Conservation (phyloP, 768 basidiomycete genomes). For the Auricularia heimuer region DNA sequence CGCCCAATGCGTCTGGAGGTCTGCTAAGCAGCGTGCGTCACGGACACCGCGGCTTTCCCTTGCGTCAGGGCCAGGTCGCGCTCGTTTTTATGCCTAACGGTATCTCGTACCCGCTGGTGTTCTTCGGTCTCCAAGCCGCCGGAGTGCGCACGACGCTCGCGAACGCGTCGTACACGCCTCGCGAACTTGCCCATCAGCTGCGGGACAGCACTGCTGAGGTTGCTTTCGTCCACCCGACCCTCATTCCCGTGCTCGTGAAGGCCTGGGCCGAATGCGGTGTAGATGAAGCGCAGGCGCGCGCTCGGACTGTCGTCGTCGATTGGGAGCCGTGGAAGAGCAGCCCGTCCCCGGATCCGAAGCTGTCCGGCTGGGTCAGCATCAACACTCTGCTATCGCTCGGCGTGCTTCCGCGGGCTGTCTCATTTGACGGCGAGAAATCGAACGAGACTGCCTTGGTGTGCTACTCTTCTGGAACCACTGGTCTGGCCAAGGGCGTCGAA, state of each 20-base stretch:
- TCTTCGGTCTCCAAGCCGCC: slow-evolving; percentile 45
- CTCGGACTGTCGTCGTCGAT: slow-evolving; percentile 47
- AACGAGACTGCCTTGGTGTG: slow-evolving; percentile 57
- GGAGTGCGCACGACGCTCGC: slow-evolving; percentile 62
- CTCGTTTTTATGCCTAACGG: slow-evolving; percentile 65
- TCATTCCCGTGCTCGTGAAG: slow-evolving; percentile 42
- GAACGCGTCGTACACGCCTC: slow-evolving; percentile 58
- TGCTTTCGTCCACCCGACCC: slow-evolving; percentile 53
- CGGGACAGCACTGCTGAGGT: slow-evolving; percentile 52
- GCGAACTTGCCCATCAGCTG: slow-evolving; percentile 66
- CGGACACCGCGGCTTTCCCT: slow-evolving; percentile 13
- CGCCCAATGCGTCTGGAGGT: neutral
- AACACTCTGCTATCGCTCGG: slow-evolving; percentile 45
- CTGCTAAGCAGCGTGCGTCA: slow-evolving; percentile 28
- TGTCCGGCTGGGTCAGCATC: slow-evolving; percentile 28
- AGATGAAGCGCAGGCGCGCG: slow-evolving; percentile 34
- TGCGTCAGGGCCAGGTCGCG: slow-evolving; percentile 44
- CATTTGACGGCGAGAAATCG: slow-evolving; percentile 41
- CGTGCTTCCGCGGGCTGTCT: slow-evolving; percentile 40
- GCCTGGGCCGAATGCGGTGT: slow-evolving; percentile 47
- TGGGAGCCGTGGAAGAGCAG: slow-evolving; percentile 24
- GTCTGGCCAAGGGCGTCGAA: slow-evolving; percentile 63
- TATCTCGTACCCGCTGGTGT: slow-evolving; percentile 41
- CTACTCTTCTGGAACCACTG: slow-evolving; percentile 63
- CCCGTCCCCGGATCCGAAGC: slow-evolving; percentile 19